A percentile compares a stretch with the other conserved stretches of the same genome.
Evolutionary conservation across 129 eudicot genomes (phyloP).

Genomic region (Flaveria linearis): DNA sequence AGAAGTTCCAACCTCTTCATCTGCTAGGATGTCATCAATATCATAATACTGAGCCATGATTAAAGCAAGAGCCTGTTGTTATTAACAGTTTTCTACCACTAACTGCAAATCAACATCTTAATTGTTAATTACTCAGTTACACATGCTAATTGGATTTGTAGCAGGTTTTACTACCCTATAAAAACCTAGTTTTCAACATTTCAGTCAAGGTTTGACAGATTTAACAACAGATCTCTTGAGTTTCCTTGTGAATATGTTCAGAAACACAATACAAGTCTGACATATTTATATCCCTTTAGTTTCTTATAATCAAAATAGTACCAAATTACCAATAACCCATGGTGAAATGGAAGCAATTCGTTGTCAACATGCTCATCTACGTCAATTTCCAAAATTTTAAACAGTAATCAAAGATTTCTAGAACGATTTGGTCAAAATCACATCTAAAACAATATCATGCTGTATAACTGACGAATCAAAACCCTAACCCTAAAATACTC

Average conservation of each 20-base stretch:
- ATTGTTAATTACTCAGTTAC: background rate
- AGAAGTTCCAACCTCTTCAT: slow-evolving; percentile 63
- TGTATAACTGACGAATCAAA: slow-evolving; percentile 13
- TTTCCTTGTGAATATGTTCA: no score
- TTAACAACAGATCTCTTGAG: no score
- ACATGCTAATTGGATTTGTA: background rate
- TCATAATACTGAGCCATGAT: slow-evolving; percentile 68
- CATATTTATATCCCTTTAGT: no score
- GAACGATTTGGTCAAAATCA: background rate
- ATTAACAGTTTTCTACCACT: slow-evolving; percentile 4
- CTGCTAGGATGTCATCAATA: slow-evolving; percentile 82
- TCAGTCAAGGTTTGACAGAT: background rate
- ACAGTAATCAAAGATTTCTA: background rate
- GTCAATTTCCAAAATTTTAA: background rate
- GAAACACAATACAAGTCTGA: no score
- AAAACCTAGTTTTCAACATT: background rate
- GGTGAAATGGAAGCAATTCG: background rate
- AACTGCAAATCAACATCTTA: background rate
- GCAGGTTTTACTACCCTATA: no score
- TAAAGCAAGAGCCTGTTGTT: slow-evolving; percentile 3
- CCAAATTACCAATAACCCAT: background rate
- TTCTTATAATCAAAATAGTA: background rate
- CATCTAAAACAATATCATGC: background rate
- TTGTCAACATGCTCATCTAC: background rate
- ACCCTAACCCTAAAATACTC: slow-evolving; percentile 26